Percentiles rank a stretch among this genome's conserved stretches.
phyloP scores from a whole-genome alignment of 768 basidiomycete genomes.

The Hygrophorus pudorinus region DNA sequence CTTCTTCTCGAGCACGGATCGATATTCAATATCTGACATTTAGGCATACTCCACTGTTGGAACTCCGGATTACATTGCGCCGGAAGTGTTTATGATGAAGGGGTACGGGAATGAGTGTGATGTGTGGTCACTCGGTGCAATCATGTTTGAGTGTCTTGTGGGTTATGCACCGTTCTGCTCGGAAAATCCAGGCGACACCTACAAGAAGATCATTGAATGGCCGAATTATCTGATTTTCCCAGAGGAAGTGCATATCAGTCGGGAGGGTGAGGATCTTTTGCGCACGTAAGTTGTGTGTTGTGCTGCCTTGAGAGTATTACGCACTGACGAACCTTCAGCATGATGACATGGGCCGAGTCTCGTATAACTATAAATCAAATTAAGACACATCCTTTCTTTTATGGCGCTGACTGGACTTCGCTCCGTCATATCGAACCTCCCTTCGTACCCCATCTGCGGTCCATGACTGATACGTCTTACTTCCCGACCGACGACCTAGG shows the following conservation, averaged over 20 bases:
- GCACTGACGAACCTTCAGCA: slow-evolving; percentile 26
- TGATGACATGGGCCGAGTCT: slow-evolving; percentile 78
- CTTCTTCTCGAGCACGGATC: not conserved
- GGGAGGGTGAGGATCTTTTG: slow-evolving; percentile 86
- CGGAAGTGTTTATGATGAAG: slow-evolving; percentile 91
- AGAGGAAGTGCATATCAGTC: slow-evolving; percentile 86
- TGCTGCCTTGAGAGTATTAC: not conserved
- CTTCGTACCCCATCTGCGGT: slow-evolving; percentile 87
- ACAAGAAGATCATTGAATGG: slow-evolving; percentile 98
- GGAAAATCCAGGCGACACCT: slow-evolving; percentile 94
- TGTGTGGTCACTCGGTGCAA: slow-evolving; percentile 98
- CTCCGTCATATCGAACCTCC: slow-evolving; percentile 90
- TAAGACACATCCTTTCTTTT: slow-evolving; percentile 88
- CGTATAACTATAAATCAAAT: slow-evolving; percentile 79
- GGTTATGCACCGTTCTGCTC: slow-evolving; percentile 96
- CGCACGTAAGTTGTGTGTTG: slow-evolving; percentile 42
- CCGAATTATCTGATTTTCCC: slow-evolving; percentile 78
- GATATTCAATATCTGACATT: slow-evolving; percentile 2
- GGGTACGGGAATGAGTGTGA: slow-evolving; percentile 98
- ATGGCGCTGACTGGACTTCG: slow-evolving; percentile 87
- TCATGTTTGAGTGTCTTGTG: slow-evolving; percentile 97
- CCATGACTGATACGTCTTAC: slow-evolving; percentile 93
- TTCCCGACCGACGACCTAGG: slow-evolving; percentile 94
- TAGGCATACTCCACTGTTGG: slow-evolving; percentile 98
- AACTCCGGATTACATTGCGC: slow-evolving; percentile 94